A percentile compares a stretch with the other conserved stretches of the same genome.
Conservation (phyloP, 257 asterid species). For the Ballota nigra region DNA sequence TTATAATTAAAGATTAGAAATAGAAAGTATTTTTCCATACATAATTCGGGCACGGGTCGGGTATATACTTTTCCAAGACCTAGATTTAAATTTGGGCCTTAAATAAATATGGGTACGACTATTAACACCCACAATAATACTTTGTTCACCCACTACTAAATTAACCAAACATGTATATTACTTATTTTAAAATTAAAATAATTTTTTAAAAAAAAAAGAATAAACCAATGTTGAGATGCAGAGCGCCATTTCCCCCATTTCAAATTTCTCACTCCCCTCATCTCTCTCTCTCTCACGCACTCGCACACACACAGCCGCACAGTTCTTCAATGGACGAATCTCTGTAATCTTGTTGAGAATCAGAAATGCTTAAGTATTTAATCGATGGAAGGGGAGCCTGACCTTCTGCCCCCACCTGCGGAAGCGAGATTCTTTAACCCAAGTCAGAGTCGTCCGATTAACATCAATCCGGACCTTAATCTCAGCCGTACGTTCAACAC, state of each 20-base stretch:
- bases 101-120: neutral
- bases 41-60: neutral
- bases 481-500: conserved; percentile 49
- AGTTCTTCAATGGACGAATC: conserved; percentile 32
- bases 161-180: no score
- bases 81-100: neutral
- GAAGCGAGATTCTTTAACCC: conserved; percentile 41
- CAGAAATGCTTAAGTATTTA: conserved; percentile 42
- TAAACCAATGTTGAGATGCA: neutral
- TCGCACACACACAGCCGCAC: conserved; percentile 19
- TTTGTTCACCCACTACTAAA: no score
- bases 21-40: neutral
- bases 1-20: no score
- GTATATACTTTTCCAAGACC: no score
- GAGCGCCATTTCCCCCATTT: conserved; percentile 36
- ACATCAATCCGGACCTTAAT: conserved; percentile 50
- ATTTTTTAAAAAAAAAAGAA: neutral
- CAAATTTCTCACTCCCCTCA: conserved; percentile 12
- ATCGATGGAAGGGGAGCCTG: conserved; percentile 87
- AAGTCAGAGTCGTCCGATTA: conserved; percentile 51
- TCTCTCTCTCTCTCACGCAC: conserved; percentile 10
- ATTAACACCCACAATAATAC: conserved; percentile 4
- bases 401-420: conserved; percentile 59
- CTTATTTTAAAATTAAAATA: no score
- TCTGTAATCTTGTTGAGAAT: neutral